Percentiles rank a stretch among this genome's conserved stretches.
These are phyloP conservation scores for Candida oleophila DNA, from an alignment of 805 yeast genomes.

Conservation along the genomic window DNA sequence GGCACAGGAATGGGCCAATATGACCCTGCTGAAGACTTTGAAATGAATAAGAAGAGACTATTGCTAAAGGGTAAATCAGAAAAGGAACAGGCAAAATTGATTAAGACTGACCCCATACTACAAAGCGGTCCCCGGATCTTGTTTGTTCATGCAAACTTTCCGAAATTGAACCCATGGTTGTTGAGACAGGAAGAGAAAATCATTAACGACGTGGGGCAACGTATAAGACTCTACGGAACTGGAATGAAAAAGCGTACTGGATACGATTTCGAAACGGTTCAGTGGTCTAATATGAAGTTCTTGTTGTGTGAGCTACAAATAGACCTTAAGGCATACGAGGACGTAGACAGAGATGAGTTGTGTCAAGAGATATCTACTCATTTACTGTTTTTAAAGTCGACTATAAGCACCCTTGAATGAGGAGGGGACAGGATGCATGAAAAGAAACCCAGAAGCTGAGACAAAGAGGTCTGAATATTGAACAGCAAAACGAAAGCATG, in stretches of 20 bases:
- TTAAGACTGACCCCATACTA: slow-evolving; percentile 8
- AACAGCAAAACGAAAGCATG: too few relatives aligned
- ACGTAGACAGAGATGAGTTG: slow-evolving; percentile 39
- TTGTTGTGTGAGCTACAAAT: slow-evolving; percentile 52
- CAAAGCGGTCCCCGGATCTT: slow-evolving; percentile 30
- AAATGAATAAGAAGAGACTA: slow-evolving; percentile 15
- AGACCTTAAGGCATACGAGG: slow-evolving; percentile 43
- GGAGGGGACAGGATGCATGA: too few relatives aligned
- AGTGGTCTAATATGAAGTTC: slow-evolving; percentile 57
- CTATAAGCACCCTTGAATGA: slow-evolving; percentile 36
- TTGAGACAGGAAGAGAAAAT: slow-evolving; percentile 44
- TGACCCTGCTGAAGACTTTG: slow-evolving; percentile 63
- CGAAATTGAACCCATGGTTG: slow-evolving; percentile 63
- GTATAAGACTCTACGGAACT: slow-evolving; percentile 59
- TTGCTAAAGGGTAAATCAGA: slow-evolving; percentile 5
- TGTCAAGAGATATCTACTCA: slow-evolving; percentile 54
- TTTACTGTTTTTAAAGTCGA: slow-evolving; percentile 37
- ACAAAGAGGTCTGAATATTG: too few relatives aligned
- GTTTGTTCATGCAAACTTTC: slow-evolving; percentile 67
- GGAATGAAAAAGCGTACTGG: slow-evolving; percentile 52
- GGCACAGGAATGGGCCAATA: slow-evolving; percentile 80
- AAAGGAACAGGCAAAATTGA: slow-evolving; percentile 6
- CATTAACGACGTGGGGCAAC: slow-evolving; percentile 39
- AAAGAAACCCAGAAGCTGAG: too few relatives aligned
- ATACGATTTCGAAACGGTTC: slow-evolving; percentile 57